Conservation (phyloP, 148 eudicot genomes). For the Tetragonia tetragonoides region DNA sequence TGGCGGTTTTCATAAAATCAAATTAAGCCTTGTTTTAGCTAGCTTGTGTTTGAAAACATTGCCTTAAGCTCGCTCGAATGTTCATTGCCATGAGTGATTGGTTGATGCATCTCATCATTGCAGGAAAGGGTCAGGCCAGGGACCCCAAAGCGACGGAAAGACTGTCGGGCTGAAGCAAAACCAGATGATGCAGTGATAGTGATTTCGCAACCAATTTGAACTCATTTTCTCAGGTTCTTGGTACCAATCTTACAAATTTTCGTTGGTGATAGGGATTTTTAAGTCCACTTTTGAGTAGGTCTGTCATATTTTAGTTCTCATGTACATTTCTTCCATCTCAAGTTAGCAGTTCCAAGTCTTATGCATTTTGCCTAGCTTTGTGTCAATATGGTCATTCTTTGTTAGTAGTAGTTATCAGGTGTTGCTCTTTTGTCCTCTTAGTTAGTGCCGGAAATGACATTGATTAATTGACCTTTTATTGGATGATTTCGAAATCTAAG, state of each 20-base stretch:
- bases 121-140: neutral
- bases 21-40: constrained; percentile 20
- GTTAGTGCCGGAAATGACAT: constrained; percentile 5
- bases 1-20: constrained; percentile 21
- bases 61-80: constrained; percentile 12
- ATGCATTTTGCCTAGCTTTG: constrained; percentile 14
- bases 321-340: constrained; percentile 32
- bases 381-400: constrained; percentile 24
- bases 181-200: constrained; percentile 19
- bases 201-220: constrained; percentile 26
- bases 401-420: constrained; percentile 21
- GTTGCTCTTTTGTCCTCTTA: constrained; percentile 9
- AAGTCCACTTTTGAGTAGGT: constrained; percentile 26
- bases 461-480: neutral
- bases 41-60: constrained; percentile 27
- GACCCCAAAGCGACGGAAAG: constrained; percentile 15
- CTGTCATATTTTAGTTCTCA: constrained; percentile 13
- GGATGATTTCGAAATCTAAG: neutral
- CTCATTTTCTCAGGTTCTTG: neutral
- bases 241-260: constrained; percentile 8
- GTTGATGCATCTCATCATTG: constrained; percentile 5
- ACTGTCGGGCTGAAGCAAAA: constrained; percentile 13
- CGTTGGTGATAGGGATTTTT: constrained; percentile 17
- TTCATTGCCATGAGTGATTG: constrained; percentile 14
- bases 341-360: constrained; percentile 24